These are phyloP conservation scores for Polytrichum commune DNA, from an alignment of 225 moss, liverwort and hornwort genomes.

Conservation along the genomic window DNA sequence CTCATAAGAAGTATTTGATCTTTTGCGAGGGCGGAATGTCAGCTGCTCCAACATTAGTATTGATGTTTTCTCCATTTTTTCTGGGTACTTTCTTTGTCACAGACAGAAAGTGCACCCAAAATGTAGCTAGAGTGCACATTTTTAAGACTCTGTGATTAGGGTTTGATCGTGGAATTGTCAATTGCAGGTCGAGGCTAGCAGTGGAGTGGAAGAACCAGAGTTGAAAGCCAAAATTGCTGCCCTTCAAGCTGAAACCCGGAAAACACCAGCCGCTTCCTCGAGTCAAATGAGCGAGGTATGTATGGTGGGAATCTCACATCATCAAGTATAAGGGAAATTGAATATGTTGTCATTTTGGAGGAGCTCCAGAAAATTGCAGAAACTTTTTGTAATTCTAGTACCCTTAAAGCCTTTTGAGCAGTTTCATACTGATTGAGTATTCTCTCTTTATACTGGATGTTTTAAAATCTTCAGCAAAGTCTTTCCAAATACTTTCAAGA, in stretches of 20 bases:
- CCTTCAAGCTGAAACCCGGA: conserved; percentile 69
- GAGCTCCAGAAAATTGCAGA: background rate
- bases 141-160: background rate
- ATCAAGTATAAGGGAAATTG: no score
- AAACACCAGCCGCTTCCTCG: conserved; percentile 52
- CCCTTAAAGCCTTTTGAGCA: background rate
- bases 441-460: no score
- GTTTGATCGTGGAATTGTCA: conserved; percentile 2
- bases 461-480: no score
- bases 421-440: no score
- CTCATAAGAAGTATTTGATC: background rate
- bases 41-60: no score
- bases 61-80: no score
- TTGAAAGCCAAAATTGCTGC: conserved; percentile 81
- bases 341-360: no score
- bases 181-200: conserved; percentile 69
- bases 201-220: conserved; percentile 77
- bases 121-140: no score
- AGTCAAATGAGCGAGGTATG: conserved; percentile 68
- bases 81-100: no score
- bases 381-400: background rate
- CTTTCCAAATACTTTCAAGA: no score
- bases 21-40: no score
- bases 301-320: background rate
- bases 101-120: no score